phyloP scores from a whole-genome alignment of 2,329 filamentous ascomycete species.

The Moelleriella libera region DNA sequence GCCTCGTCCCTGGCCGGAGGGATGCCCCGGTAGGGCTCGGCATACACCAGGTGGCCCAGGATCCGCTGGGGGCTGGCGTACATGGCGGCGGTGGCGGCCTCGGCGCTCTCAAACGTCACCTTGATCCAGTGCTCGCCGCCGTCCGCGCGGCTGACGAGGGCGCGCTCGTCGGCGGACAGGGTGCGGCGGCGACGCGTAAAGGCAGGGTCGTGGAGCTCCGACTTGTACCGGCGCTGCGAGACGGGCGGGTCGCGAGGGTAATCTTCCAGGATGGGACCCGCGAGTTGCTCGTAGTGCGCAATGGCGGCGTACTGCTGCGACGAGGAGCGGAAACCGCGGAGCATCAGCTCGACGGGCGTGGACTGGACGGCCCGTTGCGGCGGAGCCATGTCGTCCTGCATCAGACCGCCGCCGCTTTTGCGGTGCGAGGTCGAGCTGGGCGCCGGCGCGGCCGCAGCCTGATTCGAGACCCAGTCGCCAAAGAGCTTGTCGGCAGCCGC shows the following conservation, averaged over 20 bases:
- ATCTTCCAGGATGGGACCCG: conserved; percentile 80
- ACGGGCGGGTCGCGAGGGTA: conserved; percentile 76
- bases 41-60: conserved; percentile 55
- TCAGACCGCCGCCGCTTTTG: conserved; percentile 20
- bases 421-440: conserved; percentile 12
- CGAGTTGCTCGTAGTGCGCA: conserved; percentile 75
- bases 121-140: conserved; percentile 90
- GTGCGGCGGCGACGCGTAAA: conserved; percentile 46
- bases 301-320: conserved; percentile 74
- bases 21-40: conserved; percentile 53
- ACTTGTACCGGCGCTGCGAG: conserved; percentile 55
- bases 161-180: conserved; percentile 58
- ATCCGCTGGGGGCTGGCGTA: conserved; percentile 60
- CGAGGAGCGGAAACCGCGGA: conserved; percentile 61
- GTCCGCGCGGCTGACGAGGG: conserved; percentile 66
- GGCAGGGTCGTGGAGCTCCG: conserved; percentile 59
- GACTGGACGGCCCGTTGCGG: conserved; percentile 20
- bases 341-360: conserved; percentile 57
- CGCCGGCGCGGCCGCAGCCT: conserved; percentile 18
- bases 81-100: conserved; percentile 55
- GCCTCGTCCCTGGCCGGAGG: conserved; percentile 51
- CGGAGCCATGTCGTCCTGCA: conserved; percentile 23
- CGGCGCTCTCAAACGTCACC: conserved; percentile 62
- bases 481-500: conserved; percentile 49
- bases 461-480: conserved; percentile 39